A percentile compares a stretch with the other conserved stretches of the same genome.
These are phyloP conservation scores for Lyophyllum atratum DNA, from an alignment of 768 basidiomycete species.

Conservation along the genomic window DNA sequence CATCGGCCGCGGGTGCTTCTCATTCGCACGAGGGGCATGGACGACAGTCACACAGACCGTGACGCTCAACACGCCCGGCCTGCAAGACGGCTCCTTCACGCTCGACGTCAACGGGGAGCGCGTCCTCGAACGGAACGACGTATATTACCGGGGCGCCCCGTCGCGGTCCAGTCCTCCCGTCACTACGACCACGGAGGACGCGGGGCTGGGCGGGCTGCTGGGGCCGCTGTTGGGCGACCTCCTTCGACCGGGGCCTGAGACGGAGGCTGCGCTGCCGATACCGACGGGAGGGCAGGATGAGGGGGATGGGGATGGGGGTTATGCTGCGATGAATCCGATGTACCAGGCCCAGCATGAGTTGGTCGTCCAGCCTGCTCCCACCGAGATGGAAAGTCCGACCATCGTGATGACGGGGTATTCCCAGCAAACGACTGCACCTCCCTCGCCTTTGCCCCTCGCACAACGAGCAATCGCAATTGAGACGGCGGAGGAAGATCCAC, in stretches of 20 bases:
- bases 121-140: slow-evolving; percentile 55
- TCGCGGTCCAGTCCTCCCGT: slow-evolving; percentile 3
- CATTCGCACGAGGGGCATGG: slow-evolving; percentile 64
- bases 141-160: slow-evolving; percentile 59
- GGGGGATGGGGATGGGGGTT: not conserved
- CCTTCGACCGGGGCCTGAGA: slow-evolving; percentile 1
- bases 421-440: slow-evolving; percentile 1
- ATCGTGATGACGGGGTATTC: not conserved
- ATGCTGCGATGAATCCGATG: not conserved
- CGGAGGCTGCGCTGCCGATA: not conserved
- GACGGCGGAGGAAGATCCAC: slow-evolving; percentile 10
- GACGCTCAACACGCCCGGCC: slow-evolving; percentile 71
- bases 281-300: not conserved
- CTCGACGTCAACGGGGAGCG: slow-evolving; percentile 62
- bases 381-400: not conserved
- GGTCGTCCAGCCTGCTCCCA: not conserved
- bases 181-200: not conserved
- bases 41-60: slow-evolving; percentile 73
- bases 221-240: slow-evolving; percentile 11
- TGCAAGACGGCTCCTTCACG: slow-evolving; percentile 63
- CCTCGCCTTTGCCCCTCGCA: not conserved
- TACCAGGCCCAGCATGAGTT: slow-evolving; percentile 11
- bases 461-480: slow-evolving; percentile 8
- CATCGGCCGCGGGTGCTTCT: slow-evolving; percentile 72
- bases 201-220: slow-evolving; percentile 12